Evolutionary conservation across 148 eudicot species (phyloP).

Genomic region (Nepenthes gracilis): DNA sequence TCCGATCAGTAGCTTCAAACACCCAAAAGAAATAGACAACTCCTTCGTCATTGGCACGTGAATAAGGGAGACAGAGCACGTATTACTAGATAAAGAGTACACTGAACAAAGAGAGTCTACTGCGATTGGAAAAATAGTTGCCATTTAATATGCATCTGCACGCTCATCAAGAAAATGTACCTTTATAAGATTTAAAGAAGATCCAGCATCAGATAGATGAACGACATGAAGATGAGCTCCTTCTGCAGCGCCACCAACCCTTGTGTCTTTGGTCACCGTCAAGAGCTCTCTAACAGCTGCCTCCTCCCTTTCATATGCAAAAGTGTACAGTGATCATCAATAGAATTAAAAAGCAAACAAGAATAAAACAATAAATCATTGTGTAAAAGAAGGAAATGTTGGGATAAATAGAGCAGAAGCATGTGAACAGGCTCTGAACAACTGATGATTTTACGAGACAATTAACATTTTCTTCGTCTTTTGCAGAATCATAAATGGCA

Average conservation of each 20-base stretch:
- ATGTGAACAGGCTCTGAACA: background rate
- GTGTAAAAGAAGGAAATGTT: background rate
- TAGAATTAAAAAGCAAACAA: background rate
- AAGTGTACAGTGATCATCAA: background rate
- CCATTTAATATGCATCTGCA: background rate
- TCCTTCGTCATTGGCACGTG: too few relatives aligned
- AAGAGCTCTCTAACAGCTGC: constrained; percentile 74
- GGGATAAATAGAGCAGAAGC: background rate
- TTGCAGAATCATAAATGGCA: too few relatives aligned
- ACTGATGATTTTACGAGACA: background rate
- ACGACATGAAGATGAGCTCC: constrained; percentile 98
- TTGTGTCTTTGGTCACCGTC: constrained; percentile 50
- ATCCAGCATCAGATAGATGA: constrained; percentile 76
- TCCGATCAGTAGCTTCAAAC: too few relatives aligned
- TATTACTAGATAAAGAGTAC: too few relatives aligned
- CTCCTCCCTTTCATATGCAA: constrained; percentile 58
- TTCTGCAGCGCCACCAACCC: constrained; percentile 72
- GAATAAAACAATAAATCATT: background rate
- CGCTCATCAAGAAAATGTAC: constrained; percentile 16
- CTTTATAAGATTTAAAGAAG: constrained; percentile 81
- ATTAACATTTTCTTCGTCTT: too few relatives aligned
- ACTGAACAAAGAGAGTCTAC: background rate
- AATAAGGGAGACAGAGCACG: too few relatives aligned
- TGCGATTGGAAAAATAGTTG: background rate
- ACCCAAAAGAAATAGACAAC: too few relatives aligned